phyloP scores from a whole-genome alignment of 1,139 yeast genomes.

The Candida sp. region DNA sequence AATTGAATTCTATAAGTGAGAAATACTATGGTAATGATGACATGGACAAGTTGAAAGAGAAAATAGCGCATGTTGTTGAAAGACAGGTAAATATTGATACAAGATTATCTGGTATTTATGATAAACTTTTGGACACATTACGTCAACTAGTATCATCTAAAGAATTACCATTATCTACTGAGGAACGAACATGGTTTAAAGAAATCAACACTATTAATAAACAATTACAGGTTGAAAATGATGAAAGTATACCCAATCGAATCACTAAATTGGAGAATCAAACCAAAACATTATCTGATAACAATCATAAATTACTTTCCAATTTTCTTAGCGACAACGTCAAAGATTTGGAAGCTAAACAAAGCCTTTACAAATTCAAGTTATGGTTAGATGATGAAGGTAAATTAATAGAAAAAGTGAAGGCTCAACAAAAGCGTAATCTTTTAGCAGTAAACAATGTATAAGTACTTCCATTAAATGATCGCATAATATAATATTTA shows the following conservation, averaged over 20 bases:
- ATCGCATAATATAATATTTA: not conserved
- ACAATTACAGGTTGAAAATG: constrained; percentile 8
- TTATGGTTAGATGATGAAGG: constrained; percentile 18
- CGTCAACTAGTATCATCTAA: constrained; percentile 16
- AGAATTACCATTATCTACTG: constrained; percentile 29
- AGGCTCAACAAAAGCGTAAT: constrained; percentile 6
- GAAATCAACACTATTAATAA: constrained; percentile 29
- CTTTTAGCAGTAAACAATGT: not conserved
- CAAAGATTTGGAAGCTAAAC: constrained; percentile 15
- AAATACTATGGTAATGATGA: constrained; percentile 3
- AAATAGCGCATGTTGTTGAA: constrained; percentile 11
- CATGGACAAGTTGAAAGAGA: constrained; percentile 8
- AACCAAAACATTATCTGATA: constrained; percentile 8
- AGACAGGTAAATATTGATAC: constrained; percentile 21
- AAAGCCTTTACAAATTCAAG: constrained; percentile 14
- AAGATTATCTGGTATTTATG: constrained; percentile 19
- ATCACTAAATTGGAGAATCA: constrained; percentile 14
- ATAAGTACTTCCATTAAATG: not conserved
- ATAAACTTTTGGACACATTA: constrained; percentile 19
- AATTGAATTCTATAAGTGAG: constrained; percentile 10
- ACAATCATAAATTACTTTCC: not conserved
- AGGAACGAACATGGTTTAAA: constrained; percentile 35
- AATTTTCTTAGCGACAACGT: constrained; percentile 3
- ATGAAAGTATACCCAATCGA: constrained; percentile 8
- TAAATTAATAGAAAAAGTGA: constrained; percentile 12